These are phyloP conservation scores for Ulvella scutata DNA, from an alignment of 139 green algal species.

Conservation along the genomic window DNA sequence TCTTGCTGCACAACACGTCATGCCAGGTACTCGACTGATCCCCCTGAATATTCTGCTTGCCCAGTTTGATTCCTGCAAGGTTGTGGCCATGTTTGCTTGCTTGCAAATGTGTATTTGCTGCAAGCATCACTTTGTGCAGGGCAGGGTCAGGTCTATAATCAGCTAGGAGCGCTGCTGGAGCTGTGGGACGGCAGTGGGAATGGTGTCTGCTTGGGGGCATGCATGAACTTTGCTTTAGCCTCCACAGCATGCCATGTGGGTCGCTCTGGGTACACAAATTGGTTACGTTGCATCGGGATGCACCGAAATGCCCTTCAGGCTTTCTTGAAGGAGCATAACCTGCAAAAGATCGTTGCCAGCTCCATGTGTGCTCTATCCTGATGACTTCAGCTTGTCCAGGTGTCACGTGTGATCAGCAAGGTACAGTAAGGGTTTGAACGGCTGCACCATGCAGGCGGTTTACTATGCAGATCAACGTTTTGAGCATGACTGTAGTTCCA, in stretches of 20 bases:
- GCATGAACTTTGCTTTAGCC: not conserved
- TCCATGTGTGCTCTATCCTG: not conserved
- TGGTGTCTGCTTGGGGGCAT: not conserved
- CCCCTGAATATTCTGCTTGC: not conserved
- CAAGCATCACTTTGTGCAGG: not conserved
- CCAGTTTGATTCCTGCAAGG: not conserved
- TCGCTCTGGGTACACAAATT: not conserved
- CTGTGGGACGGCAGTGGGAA: not conserved
- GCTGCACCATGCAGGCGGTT: not conserved
- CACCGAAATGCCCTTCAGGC: not conserved
- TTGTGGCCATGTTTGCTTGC: not conserved
- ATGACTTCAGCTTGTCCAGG: not conserved
- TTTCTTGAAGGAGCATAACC: not conserved
- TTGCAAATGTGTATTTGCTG: not conserved
- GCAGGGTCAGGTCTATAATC: not conserved
- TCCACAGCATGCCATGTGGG: not conserved
- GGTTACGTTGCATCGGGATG: not conserved
- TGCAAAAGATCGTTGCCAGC: not conserved
- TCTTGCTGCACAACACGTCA: too few relatives aligned
- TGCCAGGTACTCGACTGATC: too few relatives aligned
- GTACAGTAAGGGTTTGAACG: not conserved
- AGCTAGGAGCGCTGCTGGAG: not conserved
- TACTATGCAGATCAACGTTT: not conserved
- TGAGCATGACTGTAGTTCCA: not conserved
- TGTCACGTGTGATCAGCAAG: too few relatives aligned